Evolutionary conservation across 495 filamentous ascomycete species (phyloP).

Genomic region (Ascobolus immersus): DNA sequence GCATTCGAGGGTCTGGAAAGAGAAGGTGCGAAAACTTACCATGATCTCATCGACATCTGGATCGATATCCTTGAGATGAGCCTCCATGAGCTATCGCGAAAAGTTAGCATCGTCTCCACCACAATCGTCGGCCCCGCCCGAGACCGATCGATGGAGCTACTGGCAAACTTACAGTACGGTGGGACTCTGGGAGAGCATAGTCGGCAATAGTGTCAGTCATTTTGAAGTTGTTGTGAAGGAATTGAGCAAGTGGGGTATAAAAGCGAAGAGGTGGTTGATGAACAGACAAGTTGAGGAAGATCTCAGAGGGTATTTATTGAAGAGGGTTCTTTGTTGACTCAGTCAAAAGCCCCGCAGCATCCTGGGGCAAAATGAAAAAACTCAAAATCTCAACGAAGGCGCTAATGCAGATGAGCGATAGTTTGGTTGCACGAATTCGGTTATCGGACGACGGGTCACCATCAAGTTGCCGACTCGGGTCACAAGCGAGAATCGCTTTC

Average conservation of each 20-base stretch:
- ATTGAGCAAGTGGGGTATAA: constrained; percentile 2
- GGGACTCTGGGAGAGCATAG: constrained; percentile 75
- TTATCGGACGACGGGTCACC: too few species aligned
- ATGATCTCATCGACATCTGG: constrained; percentile 85
- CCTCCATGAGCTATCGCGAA: constrained; percentile 54
- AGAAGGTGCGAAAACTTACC: constrained; percentile 27
- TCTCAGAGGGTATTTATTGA: too few species aligned
- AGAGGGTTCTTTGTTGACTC: too few species aligned
- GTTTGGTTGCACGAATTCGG: too few species aligned
- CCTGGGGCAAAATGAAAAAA: too few species aligned
- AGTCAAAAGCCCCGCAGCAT: too few species aligned
- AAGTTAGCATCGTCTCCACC: constrained; percentile 28
- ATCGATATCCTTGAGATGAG: constrained; percentile 57
- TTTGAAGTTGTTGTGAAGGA: constrained; percentile 10
- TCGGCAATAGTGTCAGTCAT: constrained; percentile 19
- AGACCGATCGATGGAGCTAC: constrained; percentile 2
- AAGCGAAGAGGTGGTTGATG: constrained; percentile 6
- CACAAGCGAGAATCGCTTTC: too few species aligned
- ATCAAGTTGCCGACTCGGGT: too few species aligned
- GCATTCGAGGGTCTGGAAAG: neutral
- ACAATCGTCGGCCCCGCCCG: constrained; percentile 3
- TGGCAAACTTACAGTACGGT: constrained; percentile 51
- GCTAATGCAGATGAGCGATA: too few species aligned
- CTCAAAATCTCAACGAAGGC: too few species aligned
- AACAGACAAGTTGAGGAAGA: neutral